Evolutionary conservation across 257 asterid genomes (phyloP).

Genomic region (Coffea canephora): DNA sequence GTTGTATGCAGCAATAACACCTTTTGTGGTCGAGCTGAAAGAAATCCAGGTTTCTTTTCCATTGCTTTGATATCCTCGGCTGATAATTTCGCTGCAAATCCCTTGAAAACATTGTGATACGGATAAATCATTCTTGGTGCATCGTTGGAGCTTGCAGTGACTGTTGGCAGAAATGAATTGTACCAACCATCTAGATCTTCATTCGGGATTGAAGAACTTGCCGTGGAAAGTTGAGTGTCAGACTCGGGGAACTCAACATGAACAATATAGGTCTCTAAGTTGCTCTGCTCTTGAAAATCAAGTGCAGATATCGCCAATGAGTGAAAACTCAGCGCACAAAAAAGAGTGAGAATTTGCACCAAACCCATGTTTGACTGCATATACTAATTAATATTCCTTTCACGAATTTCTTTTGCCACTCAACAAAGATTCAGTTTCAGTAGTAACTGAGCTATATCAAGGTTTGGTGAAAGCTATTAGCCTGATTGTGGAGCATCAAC

Average conservation of each 20-base stretch:
- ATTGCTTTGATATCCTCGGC: neutral
- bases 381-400: neutral
- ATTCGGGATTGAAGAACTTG: neutral
- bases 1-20: constrained; percentile 4
- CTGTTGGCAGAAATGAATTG: constrained; percentile 6
- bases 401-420: neutral
- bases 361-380: constrained; percentile 5
- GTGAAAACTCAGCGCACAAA: neutral
- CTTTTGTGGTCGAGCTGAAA: constrained; percentile 2
- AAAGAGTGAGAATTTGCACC: neutral
- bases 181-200: constrained; percentile 14
- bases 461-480: no score
- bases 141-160: neutral
- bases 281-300: neutral
- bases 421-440: neutral
- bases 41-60: constrained; percentile 15
- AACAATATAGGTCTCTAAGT: constrained; percentile 11
- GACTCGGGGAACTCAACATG: constrained; percentile 17
- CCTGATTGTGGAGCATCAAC: neutral
- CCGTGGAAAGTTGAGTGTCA: neutral
- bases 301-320: neutral
- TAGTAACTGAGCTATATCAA: neutral
- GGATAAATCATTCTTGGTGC: constrained; percentile 4
- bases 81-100: constrained; percentile 15
- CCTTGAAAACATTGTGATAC: constrained; percentile 11